Evolutionary conservation across 768 basidiomycete genomes (phyloP), one percentile per base, ranked within the genome.

Genomic region (Termitomyces sp.): DNA sequence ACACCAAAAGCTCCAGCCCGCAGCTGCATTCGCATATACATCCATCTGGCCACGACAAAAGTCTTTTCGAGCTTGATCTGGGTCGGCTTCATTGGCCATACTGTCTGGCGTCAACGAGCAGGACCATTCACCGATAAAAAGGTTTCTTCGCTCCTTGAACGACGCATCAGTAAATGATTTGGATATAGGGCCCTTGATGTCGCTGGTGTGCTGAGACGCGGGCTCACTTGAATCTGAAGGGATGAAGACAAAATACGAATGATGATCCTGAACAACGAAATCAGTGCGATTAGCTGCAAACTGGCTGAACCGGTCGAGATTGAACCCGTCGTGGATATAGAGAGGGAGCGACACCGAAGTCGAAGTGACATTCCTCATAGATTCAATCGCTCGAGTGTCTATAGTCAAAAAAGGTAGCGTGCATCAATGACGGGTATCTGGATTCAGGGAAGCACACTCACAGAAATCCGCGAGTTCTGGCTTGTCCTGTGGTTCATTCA

Each of bases 61-160:
- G 4, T 76, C 67, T 54, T 69, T 73, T 31, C 76, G 72, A 18
- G 82, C 79, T 5, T 66, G 68, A 26, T 72, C 69, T 15, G 75
- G 73, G 64, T 87, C 72, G 3, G 62, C 36, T 58, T 82, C 83
- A 9, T 68, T 68, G 7, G 77, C 68, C 18, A 87, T 64, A 61
- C 87, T 86, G 55, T 81, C 63, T 3, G 82, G 80, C 54, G 88
- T 85, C 60, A 93, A 73, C 0, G 87, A 87, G 22, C 86, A 90
- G n/a, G 87, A 90, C 83, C 86, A 94, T 66, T 94, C 92, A 24
- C 81, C 90, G 2, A 93, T 78, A n/a, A 94, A 77, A 13, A 94
- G 68, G 22, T 85, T 85, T 9, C 73, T 64, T 9, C 64, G 69
- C 45, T 70, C 64, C 42, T 64, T 62, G 15, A 44, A 51, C 8